Base-by-base conservation (phyloP, 2,329 filamentous ascomycete genomes). In the Fusarium continuum region DNA sequence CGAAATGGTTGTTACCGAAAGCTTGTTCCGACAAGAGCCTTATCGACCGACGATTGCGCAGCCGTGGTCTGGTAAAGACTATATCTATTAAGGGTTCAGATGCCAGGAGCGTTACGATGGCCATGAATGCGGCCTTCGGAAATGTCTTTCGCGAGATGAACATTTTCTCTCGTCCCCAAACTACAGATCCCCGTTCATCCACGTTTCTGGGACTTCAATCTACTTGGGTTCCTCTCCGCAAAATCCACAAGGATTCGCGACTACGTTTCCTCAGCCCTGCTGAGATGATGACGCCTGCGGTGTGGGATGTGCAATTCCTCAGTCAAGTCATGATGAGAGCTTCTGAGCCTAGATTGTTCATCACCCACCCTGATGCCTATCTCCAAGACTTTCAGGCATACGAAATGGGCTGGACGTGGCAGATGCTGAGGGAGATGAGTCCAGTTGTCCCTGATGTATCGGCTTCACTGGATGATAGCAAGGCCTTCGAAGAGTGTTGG, bases 301-400 rank as follows among this genome's bases (percentile, higher is more conserved):
- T 88, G 4, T 94, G 91, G 91, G 86, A 88, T 46, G 85, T 88
- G 3, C 80, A 85, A 9, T 93, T 93, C 61, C 80, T 94, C 23
- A 82, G 82, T 44, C 88, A 89, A 41, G 85, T 93, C 31, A 84
- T 91, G 69, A 93, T 93, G 91, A 87, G 88, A 69, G 83, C 87
- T 25, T 82, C 85, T 9, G 82, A 84, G 61, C 87, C 88, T 60
- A 83, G 91, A 8, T 82, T 94, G 11, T 94, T 91, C 75, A 82
- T 93, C 55, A 94, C 91, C 2, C 89, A 91, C 55, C 85, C 88
- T 4, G 87, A 90, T 65, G 88, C 89, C 2, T 94, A 94, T 64
- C 77, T 91, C 3, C 91, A 94, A 70, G 84, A 87, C 59, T 74
- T 78, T 13, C 76, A 80, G 26, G 79, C 83, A 6, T 82, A 83